Evolutionary conservation across 805 yeast species (phyloP), one percentile per base, ranked within the genome.

Genomic region (Metschnikowia noctiluminum): DNA sequence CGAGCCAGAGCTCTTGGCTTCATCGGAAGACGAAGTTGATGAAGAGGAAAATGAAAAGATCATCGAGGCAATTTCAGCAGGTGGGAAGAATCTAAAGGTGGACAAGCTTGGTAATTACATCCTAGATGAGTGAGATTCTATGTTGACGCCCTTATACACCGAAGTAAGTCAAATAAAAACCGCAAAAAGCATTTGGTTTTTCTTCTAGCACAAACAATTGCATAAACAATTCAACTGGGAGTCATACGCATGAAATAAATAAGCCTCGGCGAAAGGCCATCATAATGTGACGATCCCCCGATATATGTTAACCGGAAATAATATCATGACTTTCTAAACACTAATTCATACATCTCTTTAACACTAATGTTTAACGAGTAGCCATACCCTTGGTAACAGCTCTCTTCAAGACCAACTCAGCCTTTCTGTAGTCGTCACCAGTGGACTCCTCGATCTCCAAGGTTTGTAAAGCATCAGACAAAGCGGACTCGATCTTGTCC

Each of bases 341-440:
- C 51, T 45, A 46, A 52, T 56, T 52, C 53, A 47, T 50, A 50
- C 52, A 52, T 49, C 55, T 51, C 48, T 49, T 38, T 42, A 37
- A 31, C 42, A 39, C 45, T 41, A 46, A 56, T 56, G 59, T 77
- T 84, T 86, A 87, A 84, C 97, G 97, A 76, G 97, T 82, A 66
- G 97, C 87, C 90, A 91, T 88, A 76, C 97, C 97, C 84, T 90
- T 92, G 83, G 97, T 92, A 75, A 92, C 97, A 71, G 92, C 97
- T 79, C 99, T 89, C 90, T 94, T 94, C 76, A 94, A 88, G 76
- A 90, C 85, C 75, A 94, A 89, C 84, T 94, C 98, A 71, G 99
- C 98, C 87, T 89, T 94, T 87, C 98, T 89, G 82, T 80, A 84
- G 78, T 91, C 97, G 71, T 94, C 99, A 73, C 97, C 92, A 66